A percentile compares a stretch with the other conserved stretches of the same genome.
These are phyloP conservation scores for Tulasnella sp. DNA, from an alignment of 768 basidiomycete genomes.

Conservation along the genomic window DNA sequence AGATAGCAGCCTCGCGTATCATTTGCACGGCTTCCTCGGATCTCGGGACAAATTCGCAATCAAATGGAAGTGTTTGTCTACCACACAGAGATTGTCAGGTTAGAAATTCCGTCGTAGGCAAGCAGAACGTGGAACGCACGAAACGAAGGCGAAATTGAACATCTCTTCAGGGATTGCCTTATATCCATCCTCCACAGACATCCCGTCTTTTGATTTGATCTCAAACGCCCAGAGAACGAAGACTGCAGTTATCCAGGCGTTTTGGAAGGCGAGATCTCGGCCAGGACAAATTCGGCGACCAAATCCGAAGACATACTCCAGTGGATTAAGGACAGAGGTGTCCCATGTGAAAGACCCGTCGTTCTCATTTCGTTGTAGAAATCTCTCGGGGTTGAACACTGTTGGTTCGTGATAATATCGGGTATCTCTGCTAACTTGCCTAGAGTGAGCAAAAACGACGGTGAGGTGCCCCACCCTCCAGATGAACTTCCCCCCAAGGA, in stretches of 20 bases:
- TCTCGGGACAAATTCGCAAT: neutral
- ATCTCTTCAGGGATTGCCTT: neutral
- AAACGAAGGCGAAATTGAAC: neutral
- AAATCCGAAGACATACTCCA: slow-evolving; percentile 12
- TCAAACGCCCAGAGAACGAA: neutral
- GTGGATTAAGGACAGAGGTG: neutral
- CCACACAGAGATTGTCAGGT: neutral
- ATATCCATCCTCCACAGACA: neutral
- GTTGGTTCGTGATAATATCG: neutral
- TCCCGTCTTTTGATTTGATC: neutral
- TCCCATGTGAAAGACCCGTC: neutral
- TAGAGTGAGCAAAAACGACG: neutral
- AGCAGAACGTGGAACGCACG: neutral
- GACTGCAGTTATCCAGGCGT: neutral
- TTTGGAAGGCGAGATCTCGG: neutral
- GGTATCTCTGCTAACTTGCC: neutral
- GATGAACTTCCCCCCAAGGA: neutral
- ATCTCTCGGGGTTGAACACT: neutral
- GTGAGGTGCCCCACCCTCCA: no score
- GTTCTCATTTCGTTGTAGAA: neutral
- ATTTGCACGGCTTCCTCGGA: neutral
- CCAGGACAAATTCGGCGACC: slow-evolving; percentile 23
- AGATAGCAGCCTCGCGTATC: neutral
- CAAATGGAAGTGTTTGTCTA: neutral
- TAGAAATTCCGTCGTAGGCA: neutral